Evolutionary conservation across 108 stramenopile genomes (phyloP), one percentile per base, ranked within the genome.

Genomic region (Hondaea fermentalgiana): DNA sequence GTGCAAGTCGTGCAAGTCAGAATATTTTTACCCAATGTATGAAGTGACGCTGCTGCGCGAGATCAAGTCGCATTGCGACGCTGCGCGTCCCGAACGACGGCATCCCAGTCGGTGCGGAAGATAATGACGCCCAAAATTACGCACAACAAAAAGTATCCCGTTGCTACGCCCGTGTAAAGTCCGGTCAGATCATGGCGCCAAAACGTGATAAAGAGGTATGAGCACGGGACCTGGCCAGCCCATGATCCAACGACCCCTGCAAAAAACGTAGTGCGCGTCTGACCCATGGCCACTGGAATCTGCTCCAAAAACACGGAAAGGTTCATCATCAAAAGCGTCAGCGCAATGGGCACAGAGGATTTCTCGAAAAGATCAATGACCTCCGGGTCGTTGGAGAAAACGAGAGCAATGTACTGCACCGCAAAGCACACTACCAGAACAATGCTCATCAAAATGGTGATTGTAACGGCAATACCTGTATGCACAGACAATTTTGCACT

Each of bases 271-370:
- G 92, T 93, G 5, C 60, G 90, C 47, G 96, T 95, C 17, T 94
- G 90, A 4, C 96, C 96, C 95, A 95, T 95, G 42, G 91, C 92
- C 44, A 95, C 88, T 5, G 95, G 96, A 49, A 96, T 95, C 25
- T 91, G 90, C 72, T 96, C 96, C 57, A 96, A 91, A 44, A 92
- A 95, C 5, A 96, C 94, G 5, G 95, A 58, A 0, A 95, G 72
- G 90, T 96, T 96, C 96, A 96, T 96, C 87, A 93, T 91, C 57
- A 95, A 92, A 60, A 96, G 64, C 5, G 95, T 89, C 28, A 93
- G 49, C 23, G 92, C 88, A 59, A 96, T 95, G 1, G 95, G 95
- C 60, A 91, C 58, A 29, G 91, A 83, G 58, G 91, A 91, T 45
- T 91, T 92, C 57, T 95, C 94, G 87, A 96, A 95, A 59, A 96